These are phyloP conservation scores for Nematodospora anomalae DNA, from an alignment of 1,139 yeast genomes.

Conservation along the genomic window DNA sequence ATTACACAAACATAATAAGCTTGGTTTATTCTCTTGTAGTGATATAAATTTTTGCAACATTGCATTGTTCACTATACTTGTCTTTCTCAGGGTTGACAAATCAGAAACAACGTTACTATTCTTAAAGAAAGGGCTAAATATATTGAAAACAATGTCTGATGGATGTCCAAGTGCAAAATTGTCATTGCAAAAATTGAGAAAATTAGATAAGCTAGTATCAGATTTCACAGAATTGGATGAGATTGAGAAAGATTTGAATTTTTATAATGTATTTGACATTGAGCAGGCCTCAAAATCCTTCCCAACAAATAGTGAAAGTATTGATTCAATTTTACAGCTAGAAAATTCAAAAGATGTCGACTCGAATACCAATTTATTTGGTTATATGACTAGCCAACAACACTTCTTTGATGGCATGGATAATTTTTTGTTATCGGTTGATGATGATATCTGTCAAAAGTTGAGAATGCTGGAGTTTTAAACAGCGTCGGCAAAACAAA, in stretches of 20 bases:
- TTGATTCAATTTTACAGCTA: slow-evolving; percentile 9
- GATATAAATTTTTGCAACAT: slow-evolving; percentile 20
- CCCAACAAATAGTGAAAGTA: slow-evolving; percentile 7
- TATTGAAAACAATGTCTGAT: slow-evolving; percentile 17
- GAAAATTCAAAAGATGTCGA: slow-evolving; percentile 7
- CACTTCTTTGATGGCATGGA: slow-evolving; percentile 11
- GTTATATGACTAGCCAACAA: slow-evolving; percentile 8
- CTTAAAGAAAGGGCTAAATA: slow-evolving; percentile 19
- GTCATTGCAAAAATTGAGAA: slow-evolving; percentile 11
- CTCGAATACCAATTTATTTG: slow-evolving; percentile 5
- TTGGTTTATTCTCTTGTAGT: slow-evolving; percentile 20
- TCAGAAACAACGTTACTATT: slow-evolving; percentile 18
- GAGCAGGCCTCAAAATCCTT: slow-evolving; percentile 13
- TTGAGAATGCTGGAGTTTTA: too few species aligned
- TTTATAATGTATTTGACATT: slow-evolving; percentile 9
- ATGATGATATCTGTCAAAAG: slow-evolving; percentile 12
- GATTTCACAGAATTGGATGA: slow-evolving; percentile 14
- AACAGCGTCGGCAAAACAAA: too few species aligned
- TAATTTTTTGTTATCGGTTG: slow-evolving; percentile 11
- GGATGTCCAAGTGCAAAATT: slow-evolving; percentile 21
- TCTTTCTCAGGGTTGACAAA: slow-evolving; percentile 19
- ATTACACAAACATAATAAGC: slow-evolving; percentile 17
- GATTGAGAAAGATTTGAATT: slow-evolving; percentile 9
- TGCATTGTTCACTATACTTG: slow-evolving; percentile 18
- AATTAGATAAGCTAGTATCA: slow-evolving; percentile 12